Evolutionary conservation across 1,284 basidiomycete species (phyloP).

Genomic region (Ustilago shanxiensis): DNA sequence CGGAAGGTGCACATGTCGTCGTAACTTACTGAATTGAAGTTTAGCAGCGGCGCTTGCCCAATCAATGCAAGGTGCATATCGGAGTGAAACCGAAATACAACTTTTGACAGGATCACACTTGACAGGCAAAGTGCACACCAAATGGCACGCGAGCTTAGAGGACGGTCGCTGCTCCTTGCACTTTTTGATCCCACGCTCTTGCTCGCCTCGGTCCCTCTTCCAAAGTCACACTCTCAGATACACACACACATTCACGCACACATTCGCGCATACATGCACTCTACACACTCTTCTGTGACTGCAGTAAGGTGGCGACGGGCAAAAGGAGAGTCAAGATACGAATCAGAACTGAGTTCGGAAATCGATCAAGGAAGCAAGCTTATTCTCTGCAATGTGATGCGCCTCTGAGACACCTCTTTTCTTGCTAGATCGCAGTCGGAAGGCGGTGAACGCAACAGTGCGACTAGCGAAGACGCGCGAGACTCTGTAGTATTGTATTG

Average conservation of each 20-base stretch:
- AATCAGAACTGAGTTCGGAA: slow-evolving; percentile 3
- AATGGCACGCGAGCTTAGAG: not conserved
- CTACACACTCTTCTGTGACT: not conserved
- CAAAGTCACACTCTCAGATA: not conserved
- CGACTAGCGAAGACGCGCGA: too few species aligned
- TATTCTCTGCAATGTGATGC: slow-evolving; percentile 1
- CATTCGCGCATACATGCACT: too few species aligned
- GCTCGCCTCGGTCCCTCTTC: not conserved
- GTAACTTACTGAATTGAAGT: not conserved
- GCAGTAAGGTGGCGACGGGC: not conserved
- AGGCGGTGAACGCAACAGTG: too few species aligned
- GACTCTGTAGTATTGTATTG: not conserved
- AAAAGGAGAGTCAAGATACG: not conserved
- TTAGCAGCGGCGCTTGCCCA: not conserved
- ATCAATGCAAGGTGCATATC: slow-evolving; percentile 27
- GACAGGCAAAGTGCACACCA: not conserved
- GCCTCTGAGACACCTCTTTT: too few species aligned
- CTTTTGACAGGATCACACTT: not conserved
- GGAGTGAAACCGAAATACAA: slow-evolving; percentile 11
- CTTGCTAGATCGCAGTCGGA: too few species aligned
- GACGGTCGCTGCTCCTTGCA: not conserved
- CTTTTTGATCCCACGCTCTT: not conserved
- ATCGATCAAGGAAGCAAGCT: not conserved
- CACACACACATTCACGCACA: too few species aligned
- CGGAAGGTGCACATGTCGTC: too few species aligned